Conservation (phyloP, 2,329 filamentous ascomycete species). For the Exserohilum rostratum region DNA sequence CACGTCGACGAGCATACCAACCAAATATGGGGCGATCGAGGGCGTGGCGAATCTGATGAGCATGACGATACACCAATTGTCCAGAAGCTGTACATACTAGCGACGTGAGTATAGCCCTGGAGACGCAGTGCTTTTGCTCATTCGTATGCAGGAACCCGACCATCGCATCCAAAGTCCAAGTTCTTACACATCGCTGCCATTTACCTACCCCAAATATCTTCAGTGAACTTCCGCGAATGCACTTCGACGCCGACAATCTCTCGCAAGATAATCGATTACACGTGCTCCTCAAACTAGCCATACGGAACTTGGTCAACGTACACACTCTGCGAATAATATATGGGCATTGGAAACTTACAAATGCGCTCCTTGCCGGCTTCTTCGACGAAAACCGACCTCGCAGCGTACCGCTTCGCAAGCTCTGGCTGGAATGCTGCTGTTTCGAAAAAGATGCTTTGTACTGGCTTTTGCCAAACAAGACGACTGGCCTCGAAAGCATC, state of each 20-base stretch:
- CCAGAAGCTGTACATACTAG: slow-evolving; percentile 51
- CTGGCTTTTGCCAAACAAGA: slow-evolving; percentile 26
- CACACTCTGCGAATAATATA: slow-evolving; percentile 53
- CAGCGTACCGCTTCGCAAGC: slow-evolving; percentile 42
- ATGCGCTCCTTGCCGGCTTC: slow-evolving; percentile 49
- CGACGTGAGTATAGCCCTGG: slow-evolving; percentile 35
- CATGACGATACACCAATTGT: slow-evolving; percentile 53
- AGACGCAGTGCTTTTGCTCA: slow-evolving; percentile 12
- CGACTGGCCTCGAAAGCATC: slow-evolving; percentile 49
- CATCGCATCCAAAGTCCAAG: slow-evolving; percentile 52
- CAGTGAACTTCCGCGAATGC: slow-evolving; percentile 49
- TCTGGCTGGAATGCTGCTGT: slow-evolving; percentile 56
- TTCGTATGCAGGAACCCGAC: slow-evolving; percentile 41
- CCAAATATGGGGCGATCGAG: slow-evolving; percentile 19
- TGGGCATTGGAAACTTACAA: slow-evolving; percentile 52
- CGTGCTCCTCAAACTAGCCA: slow-evolving; percentile 47
- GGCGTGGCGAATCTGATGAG: slow-evolving; percentile 30
- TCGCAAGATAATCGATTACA: slow-evolving; percentile 50
- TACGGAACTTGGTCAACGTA: slow-evolving; percentile 50
- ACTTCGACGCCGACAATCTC: slow-evolving; percentile 49
- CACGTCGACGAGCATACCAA: slow-evolving; percentile 24
- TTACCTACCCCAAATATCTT: slow-evolving; percentile 54
- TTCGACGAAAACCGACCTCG: slow-evolving; percentile 42
- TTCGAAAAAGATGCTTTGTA: slow-evolving; percentile 28
- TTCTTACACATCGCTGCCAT: slow-evolving; percentile 55